Evolutionary conservation across 2,329 filamentous ascomycete species (phyloP).

Genomic region (Byssothecium circinans): DNA sequence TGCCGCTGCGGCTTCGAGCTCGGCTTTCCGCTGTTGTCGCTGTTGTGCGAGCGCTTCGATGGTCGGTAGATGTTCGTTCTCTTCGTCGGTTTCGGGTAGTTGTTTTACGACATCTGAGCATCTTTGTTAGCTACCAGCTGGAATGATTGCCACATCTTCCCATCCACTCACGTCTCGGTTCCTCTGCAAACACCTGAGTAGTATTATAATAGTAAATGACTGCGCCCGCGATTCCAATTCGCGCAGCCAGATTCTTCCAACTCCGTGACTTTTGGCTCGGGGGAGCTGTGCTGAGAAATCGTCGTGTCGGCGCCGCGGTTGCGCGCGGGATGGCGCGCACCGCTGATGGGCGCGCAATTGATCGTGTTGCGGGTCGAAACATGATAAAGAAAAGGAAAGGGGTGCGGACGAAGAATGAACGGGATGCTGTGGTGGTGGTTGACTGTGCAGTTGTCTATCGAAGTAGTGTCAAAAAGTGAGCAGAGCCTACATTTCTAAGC

Average conservation of each 20-base stretch:
- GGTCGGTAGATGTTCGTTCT: constrained; percentile 47
- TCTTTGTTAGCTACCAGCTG: constrained; percentile 15
- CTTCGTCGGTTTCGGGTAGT: constrained; percentile 45
- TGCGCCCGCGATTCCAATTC: constrained; percentile 75
- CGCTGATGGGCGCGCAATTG: constrained; percentile 39
- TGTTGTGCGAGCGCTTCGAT: constrained; percentile 50
- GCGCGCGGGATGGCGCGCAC: constrained; percentile 45
- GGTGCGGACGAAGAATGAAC: constrained; percentile 19
- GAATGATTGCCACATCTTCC: not conserved
- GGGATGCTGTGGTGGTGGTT: constrained; percentile 10
- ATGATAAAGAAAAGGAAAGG: constrained; percentile 42
- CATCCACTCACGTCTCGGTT: constrained; percentile 66
- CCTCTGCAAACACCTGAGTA: constrained; percentile 81
- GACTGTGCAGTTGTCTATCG: not conserved
- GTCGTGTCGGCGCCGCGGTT: constrained; percentile 36
- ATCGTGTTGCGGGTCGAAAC: constrained; percentile 56
- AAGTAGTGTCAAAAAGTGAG: constrained; percentile 4
- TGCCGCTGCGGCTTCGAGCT: constrained; percentile 30
- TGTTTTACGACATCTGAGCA: constrained; percentile 26
- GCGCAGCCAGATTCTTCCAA: constrained; percentile 75
- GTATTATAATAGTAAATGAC: constrained; percentile 95
- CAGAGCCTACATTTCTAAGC: constrained; percentile 12
- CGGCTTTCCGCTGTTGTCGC: constrained; percentile 42
- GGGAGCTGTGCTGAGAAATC: constrained; percentile 61
- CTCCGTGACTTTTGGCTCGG: constrained; percentile 69